Conservation (phyloP, 2,329 filamentous ascomycete genomes). For the Hymenoscyphus scutula region DNA sequence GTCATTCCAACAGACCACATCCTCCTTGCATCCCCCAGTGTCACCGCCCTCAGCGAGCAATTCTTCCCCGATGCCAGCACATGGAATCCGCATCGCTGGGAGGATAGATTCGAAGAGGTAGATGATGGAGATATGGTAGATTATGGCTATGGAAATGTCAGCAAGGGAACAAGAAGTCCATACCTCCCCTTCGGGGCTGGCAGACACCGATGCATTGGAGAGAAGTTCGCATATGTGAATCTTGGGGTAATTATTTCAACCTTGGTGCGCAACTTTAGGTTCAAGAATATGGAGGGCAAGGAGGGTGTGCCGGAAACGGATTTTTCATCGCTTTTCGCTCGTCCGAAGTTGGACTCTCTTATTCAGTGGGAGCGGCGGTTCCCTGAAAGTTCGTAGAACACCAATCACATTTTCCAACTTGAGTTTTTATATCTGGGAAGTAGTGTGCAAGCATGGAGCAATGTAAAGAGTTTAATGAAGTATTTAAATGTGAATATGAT, state of each 20-base stretch:
- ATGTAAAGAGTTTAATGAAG: no score
- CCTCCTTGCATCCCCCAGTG: slow-evolving; percentile 78
- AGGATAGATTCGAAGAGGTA: slow-evolving; percentile 35
- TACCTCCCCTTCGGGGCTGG: slow-evolving; percentile 93
- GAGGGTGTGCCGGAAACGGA: slow-evolving; percentile 64
- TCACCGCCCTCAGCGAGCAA: slow-evolving; percentile 64
- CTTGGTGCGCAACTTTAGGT: slow-evolving; percentile 72
- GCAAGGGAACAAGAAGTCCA: slow-evolving; percentile 81
- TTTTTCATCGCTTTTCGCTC: slow-evolving; percentile 67
- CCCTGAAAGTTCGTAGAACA: not conserved
- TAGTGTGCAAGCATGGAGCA: no score
- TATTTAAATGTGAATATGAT: no score
- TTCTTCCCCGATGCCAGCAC: slow-evolving; percentile 76
- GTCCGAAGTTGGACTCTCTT: slow-evolving; percentile 65
- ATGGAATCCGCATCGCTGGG: slow-evolving; percentile 92
- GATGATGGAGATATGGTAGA: no score
- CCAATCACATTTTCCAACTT: no score
- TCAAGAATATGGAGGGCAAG: slow-evolving; percentile 53
- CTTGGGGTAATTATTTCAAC: slow-evolving; percentile 77
- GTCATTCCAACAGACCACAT: slow-evolving; percentile 75
- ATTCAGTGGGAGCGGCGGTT: slow-evolving; percentile 70
- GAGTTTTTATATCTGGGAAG: no score
- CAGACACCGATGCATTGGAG: slow-evolving; percentile 87
- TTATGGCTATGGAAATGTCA: slow-evolving; percentile 61
- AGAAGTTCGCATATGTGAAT: slow-evolving; percentile 92